phyloP scores from a whole-genome alignment of 2,329 filamentous ascomycete species.

The Dendrostoma leiphaemia region DNA sequence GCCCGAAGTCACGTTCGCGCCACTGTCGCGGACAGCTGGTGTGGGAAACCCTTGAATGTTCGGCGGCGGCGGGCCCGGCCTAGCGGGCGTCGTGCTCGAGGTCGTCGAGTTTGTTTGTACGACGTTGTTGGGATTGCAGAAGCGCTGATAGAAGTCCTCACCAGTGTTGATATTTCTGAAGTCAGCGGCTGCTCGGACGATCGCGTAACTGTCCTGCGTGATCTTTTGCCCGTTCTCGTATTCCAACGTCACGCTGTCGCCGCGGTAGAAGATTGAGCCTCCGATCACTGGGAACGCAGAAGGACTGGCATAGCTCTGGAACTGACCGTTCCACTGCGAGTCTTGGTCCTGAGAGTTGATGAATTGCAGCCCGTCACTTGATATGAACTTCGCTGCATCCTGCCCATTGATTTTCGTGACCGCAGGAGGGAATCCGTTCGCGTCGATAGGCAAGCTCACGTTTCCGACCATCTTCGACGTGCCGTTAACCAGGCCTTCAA shows the following conservation, averaged over 20 bases:
- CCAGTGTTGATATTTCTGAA: slow-evolving; percentile 31
- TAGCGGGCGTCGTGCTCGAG: slow-evolving; percentile 7
- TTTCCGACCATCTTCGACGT: slow-evolving; percentile 24
- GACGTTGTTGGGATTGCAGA: slow-evolving; percentile 28
- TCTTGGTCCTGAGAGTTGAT: slow-evolving; percentile 55
- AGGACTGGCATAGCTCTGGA: slow-evolving; percentile 28
- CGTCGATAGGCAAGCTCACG: slow-evolving; percentile 6
- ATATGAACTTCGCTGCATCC: slow-evolving; percentile 47
- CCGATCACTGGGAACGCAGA: slow-evolving; percentile 22
- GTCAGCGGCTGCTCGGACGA: slow-evolving; percentile 25
- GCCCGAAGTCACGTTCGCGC: slow-evolving; percentile 28
- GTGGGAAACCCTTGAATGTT: slow-evolving; percentile 28
- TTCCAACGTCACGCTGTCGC: slow-evolving; percentile 28
- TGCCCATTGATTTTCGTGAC: slow-evolving; percentile 56
- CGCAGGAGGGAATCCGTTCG: slow-evolving; percentile 37
- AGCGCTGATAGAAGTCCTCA: slow-evolving; percentile 34
- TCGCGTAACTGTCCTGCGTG: slow-evolving; percentile 26
- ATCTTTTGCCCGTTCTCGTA: slow-evolving; percentile 31
- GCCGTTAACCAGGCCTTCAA: slow-evolving; percentile 32
- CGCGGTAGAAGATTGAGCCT: slow-evolving; percentile 26
- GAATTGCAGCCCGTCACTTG: slow-evolving; percentile 41
- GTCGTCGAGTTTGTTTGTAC: slow-evolving; percentile 12
- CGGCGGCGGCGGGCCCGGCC: slow-evolving; percentile 14
- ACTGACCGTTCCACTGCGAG: slow-evolving; percentile 45
- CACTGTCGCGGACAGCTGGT: slow-evolving; percentile 28